Percentiles rank a stretch among this genome's conserved stretches.
Conservation (phyloP, 2,329 filamentous ascomycete species). For the Cercospora zeina region DNA sequence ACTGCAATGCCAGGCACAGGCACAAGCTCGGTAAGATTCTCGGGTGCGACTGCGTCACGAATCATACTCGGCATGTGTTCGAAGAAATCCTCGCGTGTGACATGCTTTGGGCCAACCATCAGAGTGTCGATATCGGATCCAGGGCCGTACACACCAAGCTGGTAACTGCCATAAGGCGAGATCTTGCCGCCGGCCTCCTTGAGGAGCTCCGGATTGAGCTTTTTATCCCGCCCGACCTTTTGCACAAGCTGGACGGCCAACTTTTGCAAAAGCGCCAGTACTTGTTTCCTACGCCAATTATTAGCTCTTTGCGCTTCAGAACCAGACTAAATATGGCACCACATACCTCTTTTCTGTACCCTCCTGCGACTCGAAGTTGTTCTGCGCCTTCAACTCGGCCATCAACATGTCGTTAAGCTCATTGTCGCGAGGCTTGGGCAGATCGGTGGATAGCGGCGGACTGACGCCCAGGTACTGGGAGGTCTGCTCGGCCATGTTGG, state of each 20-base stretch:
- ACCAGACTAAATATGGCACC: background rate
- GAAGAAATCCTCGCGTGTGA: constrained; percentile 89
- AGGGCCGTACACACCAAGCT: constrained; percentile 88
- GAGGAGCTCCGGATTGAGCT: constrained; percentile 71
- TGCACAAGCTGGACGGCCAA: constrained; percentile 86
- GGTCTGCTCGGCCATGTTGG: constrained; percentile 25
- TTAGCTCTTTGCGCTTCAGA: constrained; percentile 21
- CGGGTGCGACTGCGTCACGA: constrained; percentile 70
- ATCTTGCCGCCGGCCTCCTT: constrained; percentile 87
- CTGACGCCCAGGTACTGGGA: constrained; percentile 26
- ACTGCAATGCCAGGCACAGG: constrained; percentile 89
- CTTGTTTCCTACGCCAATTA: constrained; percentile 58
- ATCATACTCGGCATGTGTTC: constrained; percentile 79
- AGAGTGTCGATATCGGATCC: constrained; percentile 98
- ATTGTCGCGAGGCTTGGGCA: constrained; percentile 76
- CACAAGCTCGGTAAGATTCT: constrained; percentile 80
- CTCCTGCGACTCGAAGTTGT: constrained; percentile 82
- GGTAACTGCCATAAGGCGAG: constrained; percentile 94
- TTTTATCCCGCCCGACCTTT: constrained; percentile 72
- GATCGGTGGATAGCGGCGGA: constrained; percentile 68
- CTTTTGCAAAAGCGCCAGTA: constrained; percentile 73
- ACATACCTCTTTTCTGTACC: constrained; percentile 79
- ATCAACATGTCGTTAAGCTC: constrained; percentile 76
- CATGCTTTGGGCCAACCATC: constrained; percentile 85
- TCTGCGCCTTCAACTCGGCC: constrained; percentile 80